phyloP scores from a whole-genome alignment of 116 monocot species.

The Trichopus zeylanicus region DNA sequence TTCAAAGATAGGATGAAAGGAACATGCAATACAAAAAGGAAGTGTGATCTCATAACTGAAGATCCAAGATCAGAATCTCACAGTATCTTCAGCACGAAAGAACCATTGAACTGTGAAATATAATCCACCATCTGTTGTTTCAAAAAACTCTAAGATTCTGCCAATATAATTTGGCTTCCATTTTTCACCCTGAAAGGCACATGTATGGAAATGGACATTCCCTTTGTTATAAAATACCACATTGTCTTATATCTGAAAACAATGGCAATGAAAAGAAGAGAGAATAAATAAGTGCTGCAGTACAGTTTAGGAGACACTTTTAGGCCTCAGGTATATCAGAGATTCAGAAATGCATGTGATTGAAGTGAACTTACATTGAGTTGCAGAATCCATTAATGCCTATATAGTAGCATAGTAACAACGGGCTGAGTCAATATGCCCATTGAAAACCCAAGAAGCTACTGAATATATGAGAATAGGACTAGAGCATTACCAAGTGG shows the following conservation, averaged over 20 bases:
- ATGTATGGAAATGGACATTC: background rate
- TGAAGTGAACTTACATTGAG: no score
- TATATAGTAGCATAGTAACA: no score
- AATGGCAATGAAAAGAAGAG: background rate
- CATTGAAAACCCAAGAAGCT: no score
- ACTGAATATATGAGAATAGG: no score
- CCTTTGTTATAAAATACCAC: background rate
- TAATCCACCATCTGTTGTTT: slow-evolving; percentile 44
- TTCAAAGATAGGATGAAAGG: background rate
- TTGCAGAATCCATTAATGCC: no score
- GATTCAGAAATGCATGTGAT: background rate
- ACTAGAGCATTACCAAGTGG: background rate
- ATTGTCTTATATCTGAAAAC: background rate
- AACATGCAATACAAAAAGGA: background rate
- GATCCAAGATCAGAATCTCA: slow-evolving; percentile 17
- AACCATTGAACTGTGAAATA: slow-evolving; percentile 86
- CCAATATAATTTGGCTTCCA: slow-evolving; percentile 74
- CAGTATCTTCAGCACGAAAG: slow-evolving; percentile 80
- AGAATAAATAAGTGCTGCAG: background rate
- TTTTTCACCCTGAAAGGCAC: slow-evolving; percentile 39
- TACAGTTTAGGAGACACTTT: background rate
- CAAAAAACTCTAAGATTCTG: slow-evolving; percentile 83
- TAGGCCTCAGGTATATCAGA: background rate
- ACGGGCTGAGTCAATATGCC: no score
- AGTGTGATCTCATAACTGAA: background rate